A percentile compares a stretch with the other conserved stretches of the same genome.
Evolutionary conservation across 2,329 filamentous ascomycete genomes (phyloP).

Genomic region (Diaporthe sp.): DNA sequence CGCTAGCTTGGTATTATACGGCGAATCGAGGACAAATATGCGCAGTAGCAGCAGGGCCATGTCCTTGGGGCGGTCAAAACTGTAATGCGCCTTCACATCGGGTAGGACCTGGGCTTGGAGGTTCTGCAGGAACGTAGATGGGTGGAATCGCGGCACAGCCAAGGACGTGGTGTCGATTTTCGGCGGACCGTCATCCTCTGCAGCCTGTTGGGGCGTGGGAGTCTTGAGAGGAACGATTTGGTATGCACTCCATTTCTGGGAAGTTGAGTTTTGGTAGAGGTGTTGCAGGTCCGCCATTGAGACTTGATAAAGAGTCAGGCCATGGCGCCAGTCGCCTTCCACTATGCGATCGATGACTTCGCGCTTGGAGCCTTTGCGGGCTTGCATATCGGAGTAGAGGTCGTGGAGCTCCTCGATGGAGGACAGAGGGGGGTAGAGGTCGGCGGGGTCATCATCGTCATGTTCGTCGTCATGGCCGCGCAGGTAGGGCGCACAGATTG

Average conservation of each 20-base stretch:
- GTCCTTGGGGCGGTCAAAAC: constrained; percentile 77
- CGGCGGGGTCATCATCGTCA: constrained; percentile 66
- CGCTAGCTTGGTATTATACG: constrained; percentile 76
- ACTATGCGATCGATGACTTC: constrained; percentile 74
- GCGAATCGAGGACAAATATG: constrained; percentile 83
- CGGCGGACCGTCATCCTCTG: constrained; percentile 55
- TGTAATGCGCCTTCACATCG: constrained; percentile 86
- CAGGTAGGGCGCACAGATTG: constrained; percentile 71
- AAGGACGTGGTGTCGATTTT: constrained; percentile 61
- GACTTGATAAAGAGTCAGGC: constrained; percentile 74
- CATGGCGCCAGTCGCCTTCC: constrained; percentile 77
- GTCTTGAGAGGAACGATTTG: constrained; percentile 66
- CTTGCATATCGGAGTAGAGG: constrained; percentile 71
- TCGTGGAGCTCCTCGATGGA: constrained; percentile 76
- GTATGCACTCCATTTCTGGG: constrained; percentile 74
- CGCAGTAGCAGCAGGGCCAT: constrained; percentile 81
- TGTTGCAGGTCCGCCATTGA: constrained; percentile 78
- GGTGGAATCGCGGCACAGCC: constrained; percentile 79
- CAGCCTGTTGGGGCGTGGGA: constrained; percentile 43
- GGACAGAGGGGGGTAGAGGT: constrained; percentile 76
- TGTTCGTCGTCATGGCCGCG: constrained; percentile 52
- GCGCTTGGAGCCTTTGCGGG: constrained; percentile 70
- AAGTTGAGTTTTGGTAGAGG: constrained; percentile 73
- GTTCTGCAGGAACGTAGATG: constrained; percentile 81
- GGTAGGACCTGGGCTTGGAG: constrained; percentile 81